Conservation (phyloP, 495 filamentous ascomycete genomes). For the Sordaria brevicollis region DNA sequence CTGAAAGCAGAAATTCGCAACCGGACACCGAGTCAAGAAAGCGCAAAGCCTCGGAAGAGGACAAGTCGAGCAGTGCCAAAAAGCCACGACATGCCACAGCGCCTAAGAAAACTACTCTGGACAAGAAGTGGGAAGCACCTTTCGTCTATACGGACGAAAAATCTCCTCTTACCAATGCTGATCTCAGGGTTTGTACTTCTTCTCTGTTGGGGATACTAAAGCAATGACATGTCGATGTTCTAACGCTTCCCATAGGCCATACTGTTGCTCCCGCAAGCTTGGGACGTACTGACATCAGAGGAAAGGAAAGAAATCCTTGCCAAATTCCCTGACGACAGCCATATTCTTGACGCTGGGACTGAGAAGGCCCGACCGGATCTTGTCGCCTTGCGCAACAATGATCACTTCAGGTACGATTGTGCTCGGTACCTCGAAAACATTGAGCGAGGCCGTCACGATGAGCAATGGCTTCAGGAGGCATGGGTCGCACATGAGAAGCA, state of each 20-base stretch:
- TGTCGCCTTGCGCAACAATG: conserved; percentile 26
- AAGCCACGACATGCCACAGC: conserved; percentile 6
- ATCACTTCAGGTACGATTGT: conserved; percentile 36
- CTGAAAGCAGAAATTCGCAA: background rate
- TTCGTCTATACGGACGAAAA: conserved; percentile 44
- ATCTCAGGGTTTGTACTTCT: conserved; percentile 43
- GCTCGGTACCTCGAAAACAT: conserved; percentile 43
- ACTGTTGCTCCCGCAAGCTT: conserved; percentile 44
- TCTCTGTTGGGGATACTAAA: background rate
- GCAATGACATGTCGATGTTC: conserved; percentile 2
- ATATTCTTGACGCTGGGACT: conserved; percentile 23
- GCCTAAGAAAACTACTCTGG: conserved; percentile 8
- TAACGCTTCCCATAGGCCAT: conserved; percentile 35
- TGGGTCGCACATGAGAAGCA: conserved; percentile 51
- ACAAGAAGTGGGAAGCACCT: conserved; percentile 27
- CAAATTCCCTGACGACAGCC: conserved; percentile 42
- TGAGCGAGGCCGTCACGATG: conserved; percentile 48
- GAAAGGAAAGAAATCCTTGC: conserved; percentile 47
- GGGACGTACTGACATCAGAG: conserved; percentile 43
- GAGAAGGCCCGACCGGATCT: conserved; percentile 25
- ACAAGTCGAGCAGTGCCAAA: background rate
- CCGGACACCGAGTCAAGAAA: background rate
- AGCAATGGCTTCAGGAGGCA: conserved; percentile 57
- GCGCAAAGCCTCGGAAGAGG: conserved; percentile 2
- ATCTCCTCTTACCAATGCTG: conserved; percentile 41